Conservation (phyloP, 345 rosid genomes). For the Linum tenue region DNA sequence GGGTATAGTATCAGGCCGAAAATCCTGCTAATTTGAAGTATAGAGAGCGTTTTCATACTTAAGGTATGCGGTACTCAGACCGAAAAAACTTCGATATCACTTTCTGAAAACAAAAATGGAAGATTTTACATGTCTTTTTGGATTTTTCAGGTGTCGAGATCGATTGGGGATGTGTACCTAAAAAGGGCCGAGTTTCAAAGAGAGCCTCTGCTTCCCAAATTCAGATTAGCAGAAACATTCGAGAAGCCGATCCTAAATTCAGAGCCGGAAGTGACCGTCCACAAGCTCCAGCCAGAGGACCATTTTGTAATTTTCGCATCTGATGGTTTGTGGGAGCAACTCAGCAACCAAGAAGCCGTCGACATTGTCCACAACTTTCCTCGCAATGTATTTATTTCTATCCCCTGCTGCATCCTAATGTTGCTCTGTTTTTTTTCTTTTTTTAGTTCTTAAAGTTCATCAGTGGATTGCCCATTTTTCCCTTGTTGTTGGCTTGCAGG, state of each 20-base stretch:
- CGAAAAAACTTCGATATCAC: too few relatives aligned
- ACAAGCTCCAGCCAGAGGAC: conserved; percentile 1
- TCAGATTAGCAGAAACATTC: background rate
- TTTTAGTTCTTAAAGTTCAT: background rate
- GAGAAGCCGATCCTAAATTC: background rate
- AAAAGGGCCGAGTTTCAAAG: background rate
- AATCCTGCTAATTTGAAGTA: too few relatives aligned
- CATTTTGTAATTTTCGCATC: conserved; percentile 2
- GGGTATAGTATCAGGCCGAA: too few relatives aligned
- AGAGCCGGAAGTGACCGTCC: background rate
- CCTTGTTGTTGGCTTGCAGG: conserved; percentile 5
- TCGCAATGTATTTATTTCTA: background rate
- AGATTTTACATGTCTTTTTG: background rate
- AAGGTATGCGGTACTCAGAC: too few relatives aligned
- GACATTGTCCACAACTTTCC: conserved; percentile 6
- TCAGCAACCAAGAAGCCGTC: background rate
- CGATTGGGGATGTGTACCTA: conserved; percentile 1
- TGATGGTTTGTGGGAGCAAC: conserved; percentile 4
- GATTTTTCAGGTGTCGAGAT: background rate
- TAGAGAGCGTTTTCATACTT: too few relatives aligned
- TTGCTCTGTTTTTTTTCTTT: background rate
- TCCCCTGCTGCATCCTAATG: background rate
- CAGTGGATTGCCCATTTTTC: too few relatives aligned
- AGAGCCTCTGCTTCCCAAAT: conserved; percentile 1
- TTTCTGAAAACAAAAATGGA: background rate